Evolutionary conservation across 1,284 basidiomycete species (phyloP).

Genomic region (Boletus sp.): DNA sequence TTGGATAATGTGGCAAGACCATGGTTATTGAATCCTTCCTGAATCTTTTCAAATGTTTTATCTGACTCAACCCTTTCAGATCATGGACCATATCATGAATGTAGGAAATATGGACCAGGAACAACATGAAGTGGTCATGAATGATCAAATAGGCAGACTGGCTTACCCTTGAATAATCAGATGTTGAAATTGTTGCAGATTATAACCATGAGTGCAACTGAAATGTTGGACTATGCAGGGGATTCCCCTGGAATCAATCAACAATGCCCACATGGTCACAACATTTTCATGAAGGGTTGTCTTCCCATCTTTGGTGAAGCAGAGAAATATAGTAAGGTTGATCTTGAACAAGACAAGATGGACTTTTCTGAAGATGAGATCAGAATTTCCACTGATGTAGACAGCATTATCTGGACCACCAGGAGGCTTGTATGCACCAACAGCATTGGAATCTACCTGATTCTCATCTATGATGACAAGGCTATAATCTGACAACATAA

Average conservation of each 20-base stretch:
- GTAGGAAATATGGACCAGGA: background rate
- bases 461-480: slow-evolving; percentile 1
- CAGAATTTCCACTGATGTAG: slow-evolving; percentile 9
- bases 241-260: too few species aligned
- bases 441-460: slow-evolving; percentile 3
- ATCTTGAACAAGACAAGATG: slow-evolving; percentile 6
- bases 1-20: slow-evolving; percentile 15
- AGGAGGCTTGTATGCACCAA: background rate
- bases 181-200: too few species aligned
- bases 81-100: slow-evolving; percentile 13
- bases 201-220: background rate
- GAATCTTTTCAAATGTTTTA: slow-evolving; percentile 20
- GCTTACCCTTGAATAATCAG: too few species aligned
- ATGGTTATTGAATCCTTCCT: slow-evolving; percentile 12
- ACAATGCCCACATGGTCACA: background rate
- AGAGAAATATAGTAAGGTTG: background rate
- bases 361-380: background rate
- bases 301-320: background rate
- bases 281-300: slow-evolving; percentile 7
- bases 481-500: slow-evolving; percentile 10
- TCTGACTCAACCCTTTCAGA: background rate
- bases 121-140: background rate
- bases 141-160: background rate
- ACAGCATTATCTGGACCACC: slow-evolving; percentile 20
- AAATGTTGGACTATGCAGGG: slow-evolving; percentile 11